Percentiles rank a stretch among this genome's conserved stretches.
Evolutionary conservation across 148 eudicot genomes (phyloP).

Genomic region (Heliosperma pusillum): DNA sequence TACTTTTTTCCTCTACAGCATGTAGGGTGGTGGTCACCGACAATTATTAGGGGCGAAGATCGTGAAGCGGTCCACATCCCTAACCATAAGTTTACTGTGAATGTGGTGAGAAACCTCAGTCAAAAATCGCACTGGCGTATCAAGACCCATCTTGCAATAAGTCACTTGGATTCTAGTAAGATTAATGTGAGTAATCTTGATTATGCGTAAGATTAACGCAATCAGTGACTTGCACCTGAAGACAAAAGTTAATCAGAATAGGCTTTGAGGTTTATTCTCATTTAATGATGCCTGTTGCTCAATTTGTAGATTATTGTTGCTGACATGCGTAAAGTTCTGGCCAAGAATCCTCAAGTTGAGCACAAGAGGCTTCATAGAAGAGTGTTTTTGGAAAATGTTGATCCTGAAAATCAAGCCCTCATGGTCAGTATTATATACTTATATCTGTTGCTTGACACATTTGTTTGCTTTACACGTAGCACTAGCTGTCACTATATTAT

Average conservation of each 20-base stretch:
- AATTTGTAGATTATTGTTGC: conserved; percentile 77
- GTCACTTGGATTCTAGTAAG: conserved; percentile 81
- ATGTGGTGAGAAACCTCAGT: conserved; percentile 82
- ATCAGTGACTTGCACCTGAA: background rate
- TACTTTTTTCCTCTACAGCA: conserved; percentile 43
- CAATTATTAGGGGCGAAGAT: conserved; percentile 88
- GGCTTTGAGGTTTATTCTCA: background rate
- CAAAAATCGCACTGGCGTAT: conserved; percentile 97
- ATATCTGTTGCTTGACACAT: conserved; percentile 6
- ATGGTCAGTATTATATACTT: conserved; percentile 39
- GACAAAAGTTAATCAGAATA: too few species aligned
- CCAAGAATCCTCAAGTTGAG: conserved; percentile 94
- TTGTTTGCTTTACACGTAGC: background rate
- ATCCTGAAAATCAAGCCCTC: conserved; percentile 91
- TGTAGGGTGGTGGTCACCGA: conserved; percentile 99
- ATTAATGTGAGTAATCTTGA: conserved; percentile 57
- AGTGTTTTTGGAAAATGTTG: conserved; percentile 73
- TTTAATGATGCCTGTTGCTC: background rate
- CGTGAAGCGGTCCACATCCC: conserved; percentile 97
- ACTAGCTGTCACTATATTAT: background rate
- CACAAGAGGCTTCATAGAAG: conserved; percentile 92
- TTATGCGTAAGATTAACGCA: too few species aligned
- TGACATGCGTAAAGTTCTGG: conserved; percentile 95
- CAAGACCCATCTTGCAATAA: conserved; percentile 83
- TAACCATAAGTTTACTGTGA: conserved; percentile 87